Evolutionary conservation across 108 stramenopile species (phyloP).

Genomic region (Fragilariopsis cylindrus): DNA sequence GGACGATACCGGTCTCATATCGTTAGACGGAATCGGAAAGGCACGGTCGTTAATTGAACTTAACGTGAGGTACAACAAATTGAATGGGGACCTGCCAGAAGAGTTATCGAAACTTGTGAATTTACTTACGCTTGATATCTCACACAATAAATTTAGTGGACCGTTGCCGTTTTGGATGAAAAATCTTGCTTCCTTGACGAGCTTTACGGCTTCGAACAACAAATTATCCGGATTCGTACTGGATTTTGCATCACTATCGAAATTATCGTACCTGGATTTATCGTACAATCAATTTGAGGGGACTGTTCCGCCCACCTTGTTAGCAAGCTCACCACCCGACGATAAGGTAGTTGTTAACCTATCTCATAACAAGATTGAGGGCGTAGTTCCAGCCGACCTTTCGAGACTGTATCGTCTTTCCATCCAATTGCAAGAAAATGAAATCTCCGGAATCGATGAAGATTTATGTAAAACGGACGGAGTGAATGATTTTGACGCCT

Average conservation of each 20-base stretch:
- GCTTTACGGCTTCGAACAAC: conserved; percentile 40
- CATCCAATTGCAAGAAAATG: conserved; percentile 34
- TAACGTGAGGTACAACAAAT: conserved; percentile 42
- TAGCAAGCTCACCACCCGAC: conserved; percentile 2
- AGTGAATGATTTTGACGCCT: conserved; percentile 52
- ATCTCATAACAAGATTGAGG: conserved; percentile 49
- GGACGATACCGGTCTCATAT: conserved; percentile 37
- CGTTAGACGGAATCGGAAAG: conserved; percentile 39
- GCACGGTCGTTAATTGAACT: conserved; percentile 33
- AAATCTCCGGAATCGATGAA: conserved; percentile 27
- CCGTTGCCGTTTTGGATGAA: conserved; percentile 25
- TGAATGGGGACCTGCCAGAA: conserved; percentile 45
- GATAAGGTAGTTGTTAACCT: conserved; percentile 33
- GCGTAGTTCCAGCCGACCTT: conserved; percentile 58
- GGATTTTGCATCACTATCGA: conserved; percentile 16
- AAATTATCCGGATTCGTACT: conserved; percentile 28
- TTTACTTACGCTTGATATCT: conserved; percentile 20
- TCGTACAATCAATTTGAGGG: conserved; percentile 37
- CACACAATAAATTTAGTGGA: conserved; percentile 27
- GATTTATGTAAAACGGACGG: conserved; percentile 36
- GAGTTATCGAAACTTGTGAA: conserved; percentile 33
- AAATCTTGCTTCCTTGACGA: conserved; percentile 8
- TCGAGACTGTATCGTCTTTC: conserved; percentile 26
- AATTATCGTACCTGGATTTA: conserved; percentile 23
- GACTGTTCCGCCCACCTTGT: conserved; percentile 26